Conservation (phyloP, 805 yeast species). For the Cyberlindnera meyerae region DNA sequence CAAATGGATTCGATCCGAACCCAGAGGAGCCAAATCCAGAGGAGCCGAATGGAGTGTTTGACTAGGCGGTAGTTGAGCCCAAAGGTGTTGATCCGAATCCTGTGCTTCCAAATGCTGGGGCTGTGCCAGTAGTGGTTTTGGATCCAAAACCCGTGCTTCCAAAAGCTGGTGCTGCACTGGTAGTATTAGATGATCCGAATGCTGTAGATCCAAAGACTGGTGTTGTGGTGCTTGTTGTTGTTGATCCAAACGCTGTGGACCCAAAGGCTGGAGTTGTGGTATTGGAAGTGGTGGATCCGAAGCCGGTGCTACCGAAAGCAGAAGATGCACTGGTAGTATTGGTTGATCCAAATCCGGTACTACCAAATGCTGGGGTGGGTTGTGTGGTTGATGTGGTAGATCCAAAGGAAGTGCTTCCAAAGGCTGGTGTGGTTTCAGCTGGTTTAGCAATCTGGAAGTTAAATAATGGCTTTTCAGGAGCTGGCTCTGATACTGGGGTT, state of each 20-base stretch:
- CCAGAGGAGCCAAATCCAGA: conserved; percentile 22
- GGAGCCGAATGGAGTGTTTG: conserved; percentile 10
- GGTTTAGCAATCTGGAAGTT: neutral
- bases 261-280: conserved; percentile 7
- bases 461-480: no score
- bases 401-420: conserved; percentile 5
- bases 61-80: neutral
- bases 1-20: conserved; percentile 7
- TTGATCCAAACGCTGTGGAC: conserved; percentile 3
- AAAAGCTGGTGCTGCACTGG: no score
- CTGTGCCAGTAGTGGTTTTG: conserved; percentile 2
- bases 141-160: conserved; percentile 8
- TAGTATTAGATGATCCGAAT: conserved; percentile 20
- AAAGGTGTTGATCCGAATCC: conserved; percentile 7
- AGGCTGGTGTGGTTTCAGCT: conserved; percentile 1
- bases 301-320: conserved; percentile 4
- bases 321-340: neutral
- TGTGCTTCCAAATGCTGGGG: conserved; percentile 26
- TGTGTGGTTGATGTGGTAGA: no score
- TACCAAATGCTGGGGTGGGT: conserved; percentile 5
- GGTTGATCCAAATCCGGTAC: conserved; percentile 3
- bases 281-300: conserved; percentile 3
- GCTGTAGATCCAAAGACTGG: conserved; percentile 13
- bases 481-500: conserved; percentile 1
- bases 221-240: neutral